Conservation (phyloP, 768 basidiomycete genomes). For the Mycena venus region DNA sequence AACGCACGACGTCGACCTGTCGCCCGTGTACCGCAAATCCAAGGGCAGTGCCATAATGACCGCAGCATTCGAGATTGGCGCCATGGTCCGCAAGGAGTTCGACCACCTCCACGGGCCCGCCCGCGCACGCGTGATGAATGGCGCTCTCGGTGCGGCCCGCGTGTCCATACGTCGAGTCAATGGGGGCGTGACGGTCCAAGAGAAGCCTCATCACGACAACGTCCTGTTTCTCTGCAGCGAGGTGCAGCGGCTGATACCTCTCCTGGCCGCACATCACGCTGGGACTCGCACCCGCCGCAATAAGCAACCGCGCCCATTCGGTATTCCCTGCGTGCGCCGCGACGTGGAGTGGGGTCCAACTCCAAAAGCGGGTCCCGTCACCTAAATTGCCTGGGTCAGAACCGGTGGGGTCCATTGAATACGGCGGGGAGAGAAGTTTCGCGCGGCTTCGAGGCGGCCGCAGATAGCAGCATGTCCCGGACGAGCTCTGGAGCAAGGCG, state of each 20-base stretch:
- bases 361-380: too few species aligned
- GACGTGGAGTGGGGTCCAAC: not conserved
- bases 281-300: slow-evolving; percentile 10
- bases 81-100: not conserved
- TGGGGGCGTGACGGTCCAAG: not conserved
- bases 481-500: slow-evolving; percentile 3
- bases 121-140: not conserved
- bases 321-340: not conserved
- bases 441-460: not conserved
- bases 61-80: not conserved
- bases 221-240: not conserved
- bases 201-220: slow-evolving; percentile 6
- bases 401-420: not conserved
- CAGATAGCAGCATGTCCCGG: not conserved
- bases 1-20: not conserved
- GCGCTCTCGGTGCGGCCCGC: not conserved
- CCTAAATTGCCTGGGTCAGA: not conserved
- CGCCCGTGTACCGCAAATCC: slow-evolving; percentile 8
- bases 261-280: not conserved
- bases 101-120: not conserved
- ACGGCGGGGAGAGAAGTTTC: slow-evolving; percentile 4
- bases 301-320: not conserved
- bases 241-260: not conserved
- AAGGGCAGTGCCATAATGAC: not conserved
- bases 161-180: not conserved